phyloP scores from a whole-genome alignment of 1,284 basidiomycete species.

The Coniferiporia sulphurascens region DNA sequence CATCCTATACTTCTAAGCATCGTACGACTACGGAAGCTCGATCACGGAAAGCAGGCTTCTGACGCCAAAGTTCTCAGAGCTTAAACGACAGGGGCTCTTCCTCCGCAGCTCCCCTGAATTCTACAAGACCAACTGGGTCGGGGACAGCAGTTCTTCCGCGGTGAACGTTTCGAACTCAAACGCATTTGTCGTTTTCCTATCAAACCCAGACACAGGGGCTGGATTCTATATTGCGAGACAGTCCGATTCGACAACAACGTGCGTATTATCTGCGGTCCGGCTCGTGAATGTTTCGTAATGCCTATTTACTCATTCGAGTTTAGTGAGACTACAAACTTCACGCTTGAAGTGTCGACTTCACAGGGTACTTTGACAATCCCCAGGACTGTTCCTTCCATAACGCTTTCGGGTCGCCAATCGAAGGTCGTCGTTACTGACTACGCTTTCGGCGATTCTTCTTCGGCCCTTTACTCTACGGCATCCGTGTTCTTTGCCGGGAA shows the following conservation, averaged over 20 bases:
- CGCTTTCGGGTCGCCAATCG: slow-evolving; percentile 61
- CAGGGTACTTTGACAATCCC: slow-evolving; percentile 51
- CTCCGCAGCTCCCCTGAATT: slow-evolving; percentile 70
- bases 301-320: too few relatives aligned
- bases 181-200: slow-evolving; percentile 57
- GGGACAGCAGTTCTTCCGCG: slow-evolving; percentile 50
- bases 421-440: slow-evolving; percentile 41
- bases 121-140: slow-evolving; percentile 71
- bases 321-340: slow-evolving; percentile 49
- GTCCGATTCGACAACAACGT: slow-evolving; percentile 59
- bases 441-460: slow-evolving; percentile 31
- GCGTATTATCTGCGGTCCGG: slow-evolving; percentile 21
- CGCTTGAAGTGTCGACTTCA: slow-evolving; percentile 43
- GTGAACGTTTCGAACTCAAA: slow-evolving; percentile 43
- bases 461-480: slow-evolving; percentile 19
- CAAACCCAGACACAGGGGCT: slow-evolving; percentile 58
- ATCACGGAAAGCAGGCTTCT: slow-evolving; percentile 59
- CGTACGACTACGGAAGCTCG: slow-evolving; percentile 23
- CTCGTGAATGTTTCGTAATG: slow-evolving; percentile 3
- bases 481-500: slow-evolving; percentile 60
- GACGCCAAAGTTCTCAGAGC: slow-evolving; percentile 63
- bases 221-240: slow-evolving; percentile 72
- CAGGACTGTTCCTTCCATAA: slow-evolving; percentile 43
- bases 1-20: slow-evolving; percentile 29
- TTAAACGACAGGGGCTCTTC: slow-evolving; percentile 73